Base-by-base conservation (phyloP, 352 stramenopile genomes). In the Phytophthora macrochlamydospora region DNA sequence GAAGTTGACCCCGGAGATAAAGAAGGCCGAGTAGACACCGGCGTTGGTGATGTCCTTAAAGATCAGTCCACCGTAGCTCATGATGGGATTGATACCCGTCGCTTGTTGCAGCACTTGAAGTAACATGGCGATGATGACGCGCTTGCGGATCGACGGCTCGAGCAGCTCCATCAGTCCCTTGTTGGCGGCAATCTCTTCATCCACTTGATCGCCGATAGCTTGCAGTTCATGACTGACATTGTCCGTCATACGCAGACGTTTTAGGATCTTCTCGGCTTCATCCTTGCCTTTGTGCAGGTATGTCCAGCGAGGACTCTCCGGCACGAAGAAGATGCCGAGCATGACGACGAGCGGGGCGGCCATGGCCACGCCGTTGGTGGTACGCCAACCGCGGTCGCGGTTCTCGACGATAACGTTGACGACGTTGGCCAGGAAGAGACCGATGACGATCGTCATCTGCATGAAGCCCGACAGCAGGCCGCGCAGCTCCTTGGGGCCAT, bases 181-280 rank as follows among this genome's bases (percentile, higher is more conserved):
- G 48, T 59, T 51, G n/a, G 51, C 57, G 7, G 51, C 44, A 2
- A 45, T 31, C 29, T 75, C 71, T 28, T 66, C 59, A 7, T 74
- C 69, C 29, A 80, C 48, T 42, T 81, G 71, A 28, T 73, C 65
- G 0, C 71, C 64, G 5, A 82, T 82, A 12, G 73, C 72, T 9
- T 78, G 31, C n/a, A 80, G 63, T 40, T 77, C 66, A 18, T 71
- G 50, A 8, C 12, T 33, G 8, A 81, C 67, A 30, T 67, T 62
- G 4, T 76, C 60, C 13, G 56, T 65, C 46, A 57, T 42, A 3
- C 65, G 64, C 11, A 81, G 70, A 29, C 55, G 49, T 13, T 70
- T 76, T 37, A 81, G 67, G 64, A 64, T 64, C 57, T 64, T 64
- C 46, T 64, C 57, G 2, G 57, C 57, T 18, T 64, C 57, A 1